phyloP scores from a whole-genome alignment of 2,329 filamentous ascomycete genomes.

The Aspergillus flavus region DNA sequence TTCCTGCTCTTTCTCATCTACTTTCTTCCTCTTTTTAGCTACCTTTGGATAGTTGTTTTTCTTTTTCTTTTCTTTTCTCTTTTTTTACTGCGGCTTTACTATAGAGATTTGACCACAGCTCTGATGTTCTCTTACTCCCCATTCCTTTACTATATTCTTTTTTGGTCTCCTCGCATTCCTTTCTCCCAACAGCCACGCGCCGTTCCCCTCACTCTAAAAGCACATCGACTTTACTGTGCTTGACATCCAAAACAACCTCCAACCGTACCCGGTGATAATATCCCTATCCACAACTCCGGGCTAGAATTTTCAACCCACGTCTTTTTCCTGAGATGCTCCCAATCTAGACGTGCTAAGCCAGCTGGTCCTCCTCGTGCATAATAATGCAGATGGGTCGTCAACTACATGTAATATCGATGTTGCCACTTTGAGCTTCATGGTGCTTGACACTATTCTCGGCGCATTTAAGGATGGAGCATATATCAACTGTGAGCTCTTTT shows the following conservation, averaged over 20 bases:
- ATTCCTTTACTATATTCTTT: constrained; percentile 18
- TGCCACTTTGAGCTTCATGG: constrained; percentile 36
- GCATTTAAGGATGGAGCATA: constrained; percentile 43
- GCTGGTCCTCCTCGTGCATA: constrained; percentile 24
- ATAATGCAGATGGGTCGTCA: constrained; percentile 38
- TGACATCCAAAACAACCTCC: not conserved
- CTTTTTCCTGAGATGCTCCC: constrained; percentile 5
- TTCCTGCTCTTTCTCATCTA: constrained; percentile 18
- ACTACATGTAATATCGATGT: constrained; percentile 33
- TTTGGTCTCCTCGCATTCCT: constrained; percentile 9
- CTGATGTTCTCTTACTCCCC: constrained; percentile 9
- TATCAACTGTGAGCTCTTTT: constrained; percentile 40
- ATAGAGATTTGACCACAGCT: not conserved
- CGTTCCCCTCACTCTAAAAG: constrained; percentile 17
- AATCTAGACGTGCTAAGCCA: constrained; percentile 22
- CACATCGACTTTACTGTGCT: constrained; percentile 13
- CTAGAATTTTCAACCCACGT: constrained; percentile 3
- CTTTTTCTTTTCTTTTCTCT: not conserved
- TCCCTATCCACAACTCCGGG: constrained; percentile 6
- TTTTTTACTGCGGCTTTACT: not conserved
- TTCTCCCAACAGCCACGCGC: constrained; percentile 13
- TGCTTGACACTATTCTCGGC: constrained; percentile 33
- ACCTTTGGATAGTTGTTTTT: not conserved
- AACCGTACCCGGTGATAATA: constrained; percentile 3
- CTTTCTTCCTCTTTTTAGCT: constrained; percentile 8